Evolutionary conservation across 192 early-diverging fungal species (phyloP), one percentile per base, ranked within the genome.

Genomic region (Kappamyces sp.): DNA sequence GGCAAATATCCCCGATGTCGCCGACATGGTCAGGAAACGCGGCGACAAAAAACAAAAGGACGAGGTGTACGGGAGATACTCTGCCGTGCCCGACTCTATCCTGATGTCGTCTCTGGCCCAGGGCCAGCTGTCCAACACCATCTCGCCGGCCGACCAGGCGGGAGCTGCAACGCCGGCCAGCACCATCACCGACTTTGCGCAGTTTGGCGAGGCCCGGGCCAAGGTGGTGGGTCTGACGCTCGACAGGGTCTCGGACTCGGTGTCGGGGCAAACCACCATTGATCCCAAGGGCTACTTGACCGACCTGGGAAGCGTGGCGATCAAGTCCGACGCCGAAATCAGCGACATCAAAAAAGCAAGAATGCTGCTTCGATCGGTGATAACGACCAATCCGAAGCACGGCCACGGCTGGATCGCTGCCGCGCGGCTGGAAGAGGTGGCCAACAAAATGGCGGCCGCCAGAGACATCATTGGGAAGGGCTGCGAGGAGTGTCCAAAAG

Each of bases 391-490:
- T 69, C 94, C 94, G 6, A 92, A 93, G 60, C 89, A 96, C 57
- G 94, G 92, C 3, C 88, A 94, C 14, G 96, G 93, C 41, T 99
- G 96, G 96, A 96, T 98, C 61, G 93, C 94, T 0, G 91, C 93
- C 4, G 96, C 96, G 7, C 86, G 95, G 48, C 70, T 98, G 40
- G 96, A 99, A 73, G 94, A 99, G 67, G 78, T 88, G 4, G 93
- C 92, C 0, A 83, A 86, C 12, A 92, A 94, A 60, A 68, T 84
- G 45, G 71, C 78, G 1, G 77, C 85, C n/a, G 96, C 96, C 0
- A 77, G 96, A 29, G 80, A 81, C 37, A 73, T 91, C 4, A 94
- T 98, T 49, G 78, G 84, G 15, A 86, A 93, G 66, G 96, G 89
- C 5, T 99, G 94, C 73, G 85, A 89, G 54, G 86, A 92, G 69